Evolutionary conservation across 176 grass and related monocot genomes (phyloP).

Genomic region (Oropetium thomaeum): DNA sequence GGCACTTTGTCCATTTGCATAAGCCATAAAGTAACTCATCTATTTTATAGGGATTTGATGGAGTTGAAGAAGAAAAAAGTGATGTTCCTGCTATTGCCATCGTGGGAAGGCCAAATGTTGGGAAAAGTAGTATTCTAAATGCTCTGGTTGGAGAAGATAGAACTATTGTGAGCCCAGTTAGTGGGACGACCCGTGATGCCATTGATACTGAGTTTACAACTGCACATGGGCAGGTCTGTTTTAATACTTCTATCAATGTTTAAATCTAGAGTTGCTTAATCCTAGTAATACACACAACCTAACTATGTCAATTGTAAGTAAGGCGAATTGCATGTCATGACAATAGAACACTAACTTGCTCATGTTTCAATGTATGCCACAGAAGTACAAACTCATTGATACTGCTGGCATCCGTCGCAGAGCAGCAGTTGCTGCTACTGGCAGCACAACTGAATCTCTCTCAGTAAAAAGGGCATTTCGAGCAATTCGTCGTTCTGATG

Average conservation of each 20-base stretch:
- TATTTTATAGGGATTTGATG: slow-evolving; percentile 40
- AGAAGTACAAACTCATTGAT: slow-evolving; percentile 96
- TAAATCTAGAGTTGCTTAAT: neutral
- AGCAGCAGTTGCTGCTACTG: slow-evolving; percentile 79
- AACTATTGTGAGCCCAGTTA: slow-evolving; percentile 97
- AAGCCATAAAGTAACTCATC: neutral
- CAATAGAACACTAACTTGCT: slow-evolving; percentile 16
- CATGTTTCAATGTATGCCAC: slow-evolving; percentile 32
- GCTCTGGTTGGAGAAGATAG: slow-evolving; percentile 90
- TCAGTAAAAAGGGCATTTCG: slow-evolving; percentile 92
- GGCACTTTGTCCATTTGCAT: neutral
- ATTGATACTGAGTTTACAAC: slow-evolving; percentile 89
- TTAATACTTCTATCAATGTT: neutral
- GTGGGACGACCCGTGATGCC: slow-evolving; percentile 94
- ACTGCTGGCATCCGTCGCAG: slow-evolving; percentile 91
- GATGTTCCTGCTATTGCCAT: slow-evolving; percentile 83
- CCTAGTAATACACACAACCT: neutral
- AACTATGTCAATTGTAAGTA: neutral
- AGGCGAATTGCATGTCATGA: neutral
- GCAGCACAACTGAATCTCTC: slow-evolving; percentile 81
- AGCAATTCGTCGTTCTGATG: slow-evolving; percentile 82
- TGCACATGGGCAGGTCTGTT: slow-evolving; percentile 80
- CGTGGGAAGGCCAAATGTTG: slow-evolving; percentile 98
- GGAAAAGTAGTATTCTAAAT: slow-evolving; percentile 98
- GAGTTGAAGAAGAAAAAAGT: slow-evolving; percentile 62